phyloP scores from a whole-genome alignment of 495 filamentous ascomycete species.

The Neurospora sp. region DNA sequence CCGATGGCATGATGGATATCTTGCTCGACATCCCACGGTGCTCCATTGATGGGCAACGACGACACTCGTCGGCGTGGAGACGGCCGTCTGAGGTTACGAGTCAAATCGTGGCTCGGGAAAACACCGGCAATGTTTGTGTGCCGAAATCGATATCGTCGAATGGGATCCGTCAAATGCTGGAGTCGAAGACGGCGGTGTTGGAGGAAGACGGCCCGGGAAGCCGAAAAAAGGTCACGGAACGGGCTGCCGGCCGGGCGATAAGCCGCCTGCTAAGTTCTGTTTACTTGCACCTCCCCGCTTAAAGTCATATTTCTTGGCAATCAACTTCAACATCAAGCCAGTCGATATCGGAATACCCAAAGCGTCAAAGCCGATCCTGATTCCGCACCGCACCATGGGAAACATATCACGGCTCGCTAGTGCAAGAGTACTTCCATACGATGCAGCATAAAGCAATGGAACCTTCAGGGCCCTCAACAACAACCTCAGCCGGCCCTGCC shows the following conservation, averaged over 20 bases:
- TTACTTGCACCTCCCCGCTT: background rate
- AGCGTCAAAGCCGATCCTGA: background rate
- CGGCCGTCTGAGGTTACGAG: background rate
- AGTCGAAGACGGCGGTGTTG: background rate
- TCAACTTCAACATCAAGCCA: background rate
- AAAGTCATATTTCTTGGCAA: background rate
- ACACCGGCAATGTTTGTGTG: background rate
- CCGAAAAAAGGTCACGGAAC: background rate
- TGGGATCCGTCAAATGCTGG: background rate
- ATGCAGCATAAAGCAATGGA: background rate
- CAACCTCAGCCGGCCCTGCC: slow-evolving; percentile 8
- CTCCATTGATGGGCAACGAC: background rate
- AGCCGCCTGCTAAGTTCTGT: background rate
- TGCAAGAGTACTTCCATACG: background rate
- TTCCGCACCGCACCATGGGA: background rate
- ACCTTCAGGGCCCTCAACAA: background rate
- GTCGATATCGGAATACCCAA: background rate
- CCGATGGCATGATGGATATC: background rate
- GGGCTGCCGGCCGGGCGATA: background rate
- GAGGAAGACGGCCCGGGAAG: background rate
- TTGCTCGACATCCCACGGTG: background rate
- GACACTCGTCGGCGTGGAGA: background rate
- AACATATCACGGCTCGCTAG: background rate
- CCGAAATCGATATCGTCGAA: background rate
- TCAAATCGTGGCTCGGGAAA: background rate